These are phyloP conservation scores for Cladophialophora yegresii DNA, from an alignment of 2,329 filamentous ascomycete species.

Conservation along the genomic window DNA sequence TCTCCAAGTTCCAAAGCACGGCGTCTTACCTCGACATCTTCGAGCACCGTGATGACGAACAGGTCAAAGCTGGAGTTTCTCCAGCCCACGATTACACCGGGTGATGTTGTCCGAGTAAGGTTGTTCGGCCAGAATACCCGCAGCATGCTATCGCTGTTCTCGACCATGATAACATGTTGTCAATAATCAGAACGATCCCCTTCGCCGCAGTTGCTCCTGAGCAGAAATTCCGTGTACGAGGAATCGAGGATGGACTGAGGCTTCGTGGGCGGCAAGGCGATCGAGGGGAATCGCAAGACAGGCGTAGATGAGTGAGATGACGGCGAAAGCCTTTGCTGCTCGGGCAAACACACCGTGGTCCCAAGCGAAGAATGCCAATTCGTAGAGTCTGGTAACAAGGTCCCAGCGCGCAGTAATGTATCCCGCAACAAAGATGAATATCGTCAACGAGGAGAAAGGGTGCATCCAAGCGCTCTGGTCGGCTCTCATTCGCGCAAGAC, in stretches of 20 bases:
- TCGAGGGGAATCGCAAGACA: constrained; percentile 80
- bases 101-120: constrained; percentile 67
- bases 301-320: constrained; percentile 82
- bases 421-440: constrained; percentile 98
- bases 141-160: constrained; percentile 76
- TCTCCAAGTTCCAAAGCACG: not conserved
- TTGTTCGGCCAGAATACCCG: constrained; percentile 98
- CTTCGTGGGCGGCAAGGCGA: constrained; percentile 77
- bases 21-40: constrained; percentile 78
- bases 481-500: constrained; percentile 3
- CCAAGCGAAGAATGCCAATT: constrained; percentile 96
- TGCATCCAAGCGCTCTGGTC: constrained; percentile 64
- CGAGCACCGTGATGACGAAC: constrained; percentile 83
- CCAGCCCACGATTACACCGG: constrained; percentile 93
- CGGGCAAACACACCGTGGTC: constrained; percentile 96
- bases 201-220: constrained; percentile 87
- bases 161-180: constrained; percentile 64
- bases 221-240: constrained; percentile 82
- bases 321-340: constrained; percentile 78
- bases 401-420: constrained; percentile 99
- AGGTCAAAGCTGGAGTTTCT: constrained; percentile 88
- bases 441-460: constrained; percentile 92
- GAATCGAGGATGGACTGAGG: constrained; percentile 72
- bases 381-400: constrained; percentile 93
- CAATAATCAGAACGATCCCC: constrained; percentile 80